Evolutionary conservation across 2,329 filamentous ascomycete genomes (phyloP).

Genomic region (Apiospora malaysiana): DNA sequence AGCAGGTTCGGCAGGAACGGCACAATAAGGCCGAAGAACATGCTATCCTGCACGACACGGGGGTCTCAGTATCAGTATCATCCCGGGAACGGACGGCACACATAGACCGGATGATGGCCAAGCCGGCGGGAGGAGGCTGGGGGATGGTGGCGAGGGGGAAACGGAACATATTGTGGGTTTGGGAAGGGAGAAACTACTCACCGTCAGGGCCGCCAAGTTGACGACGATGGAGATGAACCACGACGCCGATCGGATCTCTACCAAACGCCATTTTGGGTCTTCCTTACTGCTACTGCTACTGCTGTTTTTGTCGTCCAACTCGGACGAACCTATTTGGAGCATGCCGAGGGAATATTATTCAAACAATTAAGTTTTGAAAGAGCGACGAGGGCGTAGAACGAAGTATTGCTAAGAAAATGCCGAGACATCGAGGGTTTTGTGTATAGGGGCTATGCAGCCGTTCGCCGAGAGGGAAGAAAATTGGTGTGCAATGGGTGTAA

Average conservation of each 20-base stretch:
- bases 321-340: constrained; percentile 12
- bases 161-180: background rate
- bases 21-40: constrained; percentile 20
- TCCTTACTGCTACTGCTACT: background rate
- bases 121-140: background rate
- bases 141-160: background rate
- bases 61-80: background rate
- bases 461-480: background rate
- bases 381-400: background rate
- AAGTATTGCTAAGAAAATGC: constrained; percentile 5
- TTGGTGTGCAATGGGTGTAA: too few species aligned
- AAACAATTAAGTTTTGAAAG: constrained; percentile 17
- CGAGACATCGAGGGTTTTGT: constrained; percentile 15
- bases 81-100: background rate
- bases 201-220: constrained; percentile 19
- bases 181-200: background rate
- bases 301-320: background rate
- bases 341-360: background rate
- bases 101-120: too few species aligned
- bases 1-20: constrained; percentile 13
- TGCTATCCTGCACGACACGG: constrained; percentile 2
- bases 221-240: constrained; percentile 18
- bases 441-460: background rate
- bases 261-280: background rate
- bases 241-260: background rate